These are phyloP conservation scores for Wolfiporia cocos DNA, from an alignment of 1,284 basidiomycete species.

Conservation along the genomic window DNA sequence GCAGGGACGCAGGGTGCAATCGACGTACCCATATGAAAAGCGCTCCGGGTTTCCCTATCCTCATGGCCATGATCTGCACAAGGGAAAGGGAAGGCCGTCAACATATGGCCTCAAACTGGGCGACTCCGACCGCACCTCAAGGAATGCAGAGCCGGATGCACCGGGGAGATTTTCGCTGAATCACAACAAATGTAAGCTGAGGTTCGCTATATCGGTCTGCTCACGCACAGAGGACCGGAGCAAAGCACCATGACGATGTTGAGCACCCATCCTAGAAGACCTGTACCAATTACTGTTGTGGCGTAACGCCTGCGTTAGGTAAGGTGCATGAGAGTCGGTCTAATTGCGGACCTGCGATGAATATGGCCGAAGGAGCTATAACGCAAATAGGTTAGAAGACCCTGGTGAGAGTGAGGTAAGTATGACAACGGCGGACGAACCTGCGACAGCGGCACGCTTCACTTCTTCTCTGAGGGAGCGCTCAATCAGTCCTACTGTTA, in stretches of 20 bases:
- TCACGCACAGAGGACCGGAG: conserved; percentile 59
- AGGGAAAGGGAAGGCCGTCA: conserved; percentile 2
- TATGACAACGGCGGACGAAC: conserved; percentile 28
- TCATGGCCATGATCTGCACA: conserved; percentile 61
- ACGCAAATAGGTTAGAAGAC: no score
- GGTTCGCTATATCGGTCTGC: not conserved
- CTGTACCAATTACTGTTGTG: conserved; percentile 74
- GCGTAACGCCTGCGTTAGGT: not conserved
- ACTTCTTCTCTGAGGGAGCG: conserved; percentile 84
- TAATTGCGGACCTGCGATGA: conserved; percentile 64
- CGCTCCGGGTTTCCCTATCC: conserved; percentile 68
- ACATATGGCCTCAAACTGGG: not conserved
- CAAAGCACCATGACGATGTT: conserved; percentile 83
- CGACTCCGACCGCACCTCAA: conserved; percentile 39
- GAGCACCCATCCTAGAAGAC: conserved; percentile 76
- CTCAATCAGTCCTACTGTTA: no score
- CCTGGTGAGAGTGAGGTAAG: no score
- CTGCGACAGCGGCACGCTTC: conserved; percentile 81
- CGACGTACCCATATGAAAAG: conserved; percentile 66
- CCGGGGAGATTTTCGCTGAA: conserved; percentile 62
- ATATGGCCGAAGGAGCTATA: conserved; percentile 70
- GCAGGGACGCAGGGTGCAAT: no score
- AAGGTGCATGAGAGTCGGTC: not conserved
- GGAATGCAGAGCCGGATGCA: conserved; percentile 61
- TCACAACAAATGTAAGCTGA: not conserved